Conservation (phyloP, 192 early-diverging fungal genomes). For the Coemansia sp. region DNA sequence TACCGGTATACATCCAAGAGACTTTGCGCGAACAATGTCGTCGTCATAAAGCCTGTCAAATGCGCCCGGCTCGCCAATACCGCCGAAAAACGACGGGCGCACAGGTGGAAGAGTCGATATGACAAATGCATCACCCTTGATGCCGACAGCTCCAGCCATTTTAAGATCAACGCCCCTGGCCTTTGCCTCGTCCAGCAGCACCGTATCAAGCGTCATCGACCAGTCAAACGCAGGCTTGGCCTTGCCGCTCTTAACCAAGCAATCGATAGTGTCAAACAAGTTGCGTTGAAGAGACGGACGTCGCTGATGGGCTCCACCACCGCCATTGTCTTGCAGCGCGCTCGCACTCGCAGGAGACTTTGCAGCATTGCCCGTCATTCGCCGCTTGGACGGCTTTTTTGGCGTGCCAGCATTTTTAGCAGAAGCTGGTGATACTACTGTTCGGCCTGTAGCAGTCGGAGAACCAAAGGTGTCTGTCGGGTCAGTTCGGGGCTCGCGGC, state of each 20-base stretch:
- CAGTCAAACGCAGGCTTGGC: conserved; percentile 44
- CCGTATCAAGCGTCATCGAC: conserved; percentile 19
- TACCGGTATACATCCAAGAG: background rate
- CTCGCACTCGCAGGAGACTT: background rate
- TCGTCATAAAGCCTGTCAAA: conserved; percentile 50
- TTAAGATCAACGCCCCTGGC: conserved; percentile 27
- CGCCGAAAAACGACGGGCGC: conserved; percentile 25
- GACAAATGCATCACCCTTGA: background rate
- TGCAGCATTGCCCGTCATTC: too few relatives aligned
- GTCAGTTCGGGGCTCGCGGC: background rate
- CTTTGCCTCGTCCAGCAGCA: conserved; percentile 27
- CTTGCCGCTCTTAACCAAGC: conserved; percentile 41
- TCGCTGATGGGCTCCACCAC: conserved; percentile 6
- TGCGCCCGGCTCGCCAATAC: conserved; percentile 44
- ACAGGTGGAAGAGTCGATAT: background rate
- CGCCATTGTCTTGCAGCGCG: background rate
- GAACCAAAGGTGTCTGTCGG: background rate
- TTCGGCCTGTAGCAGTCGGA: background rate
- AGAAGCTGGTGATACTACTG: background rate
- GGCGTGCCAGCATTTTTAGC: background rate
- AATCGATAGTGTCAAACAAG: conserved; percentile 38
- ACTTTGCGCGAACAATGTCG: background rate
- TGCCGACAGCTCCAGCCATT: background rate
- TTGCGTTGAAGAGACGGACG: conserved; percentile 23
- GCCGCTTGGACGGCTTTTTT: background rate